phyloP scores from a whole-genome alignment of 805 yeast species.

The Lipomyces yamanashiensis region DNA sequence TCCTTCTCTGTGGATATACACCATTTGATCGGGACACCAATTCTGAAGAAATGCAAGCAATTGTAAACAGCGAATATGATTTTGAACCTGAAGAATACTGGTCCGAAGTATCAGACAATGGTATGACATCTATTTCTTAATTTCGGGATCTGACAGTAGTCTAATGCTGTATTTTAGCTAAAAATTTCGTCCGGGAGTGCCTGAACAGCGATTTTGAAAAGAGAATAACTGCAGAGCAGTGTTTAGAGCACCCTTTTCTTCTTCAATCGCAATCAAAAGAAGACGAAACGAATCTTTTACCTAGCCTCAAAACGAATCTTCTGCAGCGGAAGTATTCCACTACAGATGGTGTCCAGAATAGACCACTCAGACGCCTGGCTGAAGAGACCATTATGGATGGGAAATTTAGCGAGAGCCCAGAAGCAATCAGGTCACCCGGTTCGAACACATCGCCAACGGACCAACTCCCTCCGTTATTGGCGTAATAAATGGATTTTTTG shows the following conservation, averaged over 20 bases:
- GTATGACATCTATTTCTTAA: slow-evolving; percentile 6
- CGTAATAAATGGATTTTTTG: neutral
- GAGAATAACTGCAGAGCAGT: slow-evolving; percentile 54
- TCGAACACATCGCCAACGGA: slow-evolving; percentile 18
- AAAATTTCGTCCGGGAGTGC: slow-evolving; percentile 62
- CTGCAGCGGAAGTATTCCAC: slow-evolving; percentile 11
- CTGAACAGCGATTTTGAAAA: slow-evolving; percentile 52
- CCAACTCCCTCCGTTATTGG: slow-evolving; percentile 8
- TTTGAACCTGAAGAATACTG: slow-evolving; percentile 67
- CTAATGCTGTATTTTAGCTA: slow-evolving; percentile 42
- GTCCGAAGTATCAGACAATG: slow-evolving; percentile 56
- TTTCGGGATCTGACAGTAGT: neutral
- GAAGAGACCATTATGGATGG: slow-evolving; percentile 34
- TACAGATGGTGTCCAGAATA: slow-evolving; percentile 5
- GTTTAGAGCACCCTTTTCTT: slow-evolving; percentile 54
- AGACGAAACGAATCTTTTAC: slow-evolving; percentile 45
- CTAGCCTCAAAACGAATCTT: slow-evolving; percentile 29
- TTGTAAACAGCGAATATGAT: slow-evolving; percentile 59
- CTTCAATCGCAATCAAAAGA: slow-evolving; percentile 11
- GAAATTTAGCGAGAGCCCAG: slow-evolving; percentile 31
- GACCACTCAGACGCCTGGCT: slow-evolving; percentile 17
- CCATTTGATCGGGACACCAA: slow-evolving; percentile 79
- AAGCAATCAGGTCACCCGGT: slow-evolving; percentile 27
- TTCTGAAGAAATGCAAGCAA: slow-evolving; percentile 68
- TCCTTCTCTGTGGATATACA: slow-evolving; percentile 72